These are phyloP conservation scores for Microsporum ferrugineum DNA, from an alignment of 2,329 filamentous ascomycete genomes.

Conservation along the genomic window DNA sequence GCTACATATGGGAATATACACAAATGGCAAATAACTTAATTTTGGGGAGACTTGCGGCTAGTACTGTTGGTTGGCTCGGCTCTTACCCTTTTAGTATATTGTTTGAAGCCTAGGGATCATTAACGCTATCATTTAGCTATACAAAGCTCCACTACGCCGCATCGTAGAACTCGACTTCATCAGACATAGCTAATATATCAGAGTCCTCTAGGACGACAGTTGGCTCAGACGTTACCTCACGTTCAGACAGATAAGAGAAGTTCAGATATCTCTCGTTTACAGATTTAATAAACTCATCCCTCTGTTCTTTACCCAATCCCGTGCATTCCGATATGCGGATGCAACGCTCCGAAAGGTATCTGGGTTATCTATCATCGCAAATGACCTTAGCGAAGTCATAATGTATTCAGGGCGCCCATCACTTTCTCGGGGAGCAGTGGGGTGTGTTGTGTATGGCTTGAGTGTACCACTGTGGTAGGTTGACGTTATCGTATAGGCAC, in stretches of 20 bases:
- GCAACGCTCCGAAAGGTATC: constrained; percentile 27
- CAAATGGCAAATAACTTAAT: too few species aligned
- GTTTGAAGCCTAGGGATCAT: too few species aligned
- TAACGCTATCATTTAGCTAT: background rate
- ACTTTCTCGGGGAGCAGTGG: background rate
- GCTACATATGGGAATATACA: too few species aligned
- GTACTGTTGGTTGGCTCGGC: too few species aligned
- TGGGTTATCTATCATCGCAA: constrained; percentile 8
- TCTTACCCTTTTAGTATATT: too few species aligned
- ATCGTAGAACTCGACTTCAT: constrained; percentile 6
- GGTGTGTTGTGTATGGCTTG: constrained; percentile 9
- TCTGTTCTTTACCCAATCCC: constrained; percentile 18
- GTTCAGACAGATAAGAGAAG: background rate
- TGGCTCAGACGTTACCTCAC: background rate
- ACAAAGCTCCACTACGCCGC: constrained; percentile 3
- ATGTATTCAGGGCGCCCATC: constrained; percentile 7
- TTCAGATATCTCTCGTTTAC: constrained; percentile 18
- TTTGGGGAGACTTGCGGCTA: too few species aligned
- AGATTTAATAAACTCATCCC: constrained; percentile 25
- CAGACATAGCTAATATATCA: constrained; percentile 5
- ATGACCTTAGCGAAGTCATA: constrained; percentile 8
- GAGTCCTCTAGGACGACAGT: constrained; percentile 4
- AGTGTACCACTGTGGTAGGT: constrained; percentile 8
- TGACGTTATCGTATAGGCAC: constrained; percentile 8
- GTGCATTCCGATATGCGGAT: constrained; percentile 31